These are phyloP conservation scores for Chaetomium tenue DNA, from an alignment of 495 filamentous ascomycete genomes.

Conservation along the genomic window DNA sequence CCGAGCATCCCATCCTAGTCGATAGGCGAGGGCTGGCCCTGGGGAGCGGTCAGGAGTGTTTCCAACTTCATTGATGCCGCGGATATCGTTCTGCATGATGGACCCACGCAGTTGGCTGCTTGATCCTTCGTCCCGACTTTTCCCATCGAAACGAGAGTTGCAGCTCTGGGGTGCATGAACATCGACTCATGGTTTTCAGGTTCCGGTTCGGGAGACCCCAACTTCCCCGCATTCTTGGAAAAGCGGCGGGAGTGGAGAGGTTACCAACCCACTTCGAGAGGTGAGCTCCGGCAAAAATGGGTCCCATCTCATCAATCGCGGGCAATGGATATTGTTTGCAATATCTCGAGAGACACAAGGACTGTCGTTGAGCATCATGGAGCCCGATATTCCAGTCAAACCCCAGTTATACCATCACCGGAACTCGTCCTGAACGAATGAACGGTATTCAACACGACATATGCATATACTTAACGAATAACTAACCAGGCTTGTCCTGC, in stretches of 20 bases:
- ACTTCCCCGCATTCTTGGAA: constrained; percentile 13
- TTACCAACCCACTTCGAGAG: background rate
- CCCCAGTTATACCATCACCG: too few relatives aligned
- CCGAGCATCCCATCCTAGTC: background rate
- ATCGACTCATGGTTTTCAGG: background rate
- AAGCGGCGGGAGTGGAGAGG: background rate
- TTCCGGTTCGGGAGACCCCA: constrained; percentile 13
- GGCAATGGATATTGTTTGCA: background rate
- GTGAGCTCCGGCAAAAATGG: constrained; percentile 19
- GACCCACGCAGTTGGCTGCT: background rate
- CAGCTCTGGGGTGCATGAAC: background rate
- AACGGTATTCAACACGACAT: too few relatives aligned
- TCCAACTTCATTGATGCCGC: background rate
- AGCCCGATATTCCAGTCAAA: background rate
- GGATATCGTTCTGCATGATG: background rate
- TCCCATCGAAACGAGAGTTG: background rate
- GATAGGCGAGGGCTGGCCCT: background rate
- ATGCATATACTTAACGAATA: too few relatives aligned
- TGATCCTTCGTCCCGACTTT: background rate
- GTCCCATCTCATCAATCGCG: background rate
- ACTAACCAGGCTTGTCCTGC: too few relatives aligned
- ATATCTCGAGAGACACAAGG: background rate
- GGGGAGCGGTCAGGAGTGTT: background rate
- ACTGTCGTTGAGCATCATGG: background rate
- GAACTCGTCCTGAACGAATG: too few relatives aligned